Conservation (phyloP, 176 grass and related monocot genomes). For the Carex myosuroides region DNA sequence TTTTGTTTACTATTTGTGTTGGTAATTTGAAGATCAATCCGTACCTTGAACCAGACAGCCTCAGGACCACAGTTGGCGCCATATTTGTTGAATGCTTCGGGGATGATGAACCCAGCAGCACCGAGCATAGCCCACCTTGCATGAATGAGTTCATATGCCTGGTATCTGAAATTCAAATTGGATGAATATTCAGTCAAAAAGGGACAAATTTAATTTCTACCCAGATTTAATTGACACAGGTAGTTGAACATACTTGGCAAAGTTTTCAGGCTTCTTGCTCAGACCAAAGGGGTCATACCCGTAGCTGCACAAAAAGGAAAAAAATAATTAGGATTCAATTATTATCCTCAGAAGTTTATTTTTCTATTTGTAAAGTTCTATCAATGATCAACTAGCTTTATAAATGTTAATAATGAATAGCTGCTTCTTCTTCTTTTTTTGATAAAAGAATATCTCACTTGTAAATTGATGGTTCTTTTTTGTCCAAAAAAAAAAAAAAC, state of each 20-base stretch:
- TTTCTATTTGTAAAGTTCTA: not conserved
- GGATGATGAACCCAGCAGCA: conserved; percentile 86
- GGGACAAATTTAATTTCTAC: not conserved
- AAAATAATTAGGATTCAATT: not conserved
- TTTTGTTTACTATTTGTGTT: not conserved
- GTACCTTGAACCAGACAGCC: conserved; percentile 98
- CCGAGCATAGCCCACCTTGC: conserved; percentile 98
- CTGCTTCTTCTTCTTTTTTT: not conserved
- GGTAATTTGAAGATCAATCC: not conserved
- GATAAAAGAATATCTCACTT: not conserved
- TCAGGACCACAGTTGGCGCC: conserved; percentile 91
- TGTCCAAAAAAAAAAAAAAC: not conserved
- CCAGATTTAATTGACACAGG: not conserved
- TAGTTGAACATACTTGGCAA: conserved; percentile 60
- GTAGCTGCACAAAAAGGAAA: conserved; percentile 51
- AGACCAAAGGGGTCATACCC: conserved; percentile 96
- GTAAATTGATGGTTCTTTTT: not conserved
- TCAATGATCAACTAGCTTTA: not conserved
- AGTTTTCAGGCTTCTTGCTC: conserved; percentile 95
- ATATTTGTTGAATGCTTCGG: conserved; percentile 92
- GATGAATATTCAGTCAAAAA: not conserved
- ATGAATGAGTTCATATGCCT: conserved; percentile 93
- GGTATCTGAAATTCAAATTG: conserved; percentile 53
- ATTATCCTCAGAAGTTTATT: not conserved
- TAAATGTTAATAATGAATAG: not conserved